A percentile compares a stretch with the other conserved stretches of the same genome.
These are phyloP conservation scores for Suaeda aralocaspica DNA, from an alignment of 148 eudicot species.

Conservation along the genomic window DNA sequence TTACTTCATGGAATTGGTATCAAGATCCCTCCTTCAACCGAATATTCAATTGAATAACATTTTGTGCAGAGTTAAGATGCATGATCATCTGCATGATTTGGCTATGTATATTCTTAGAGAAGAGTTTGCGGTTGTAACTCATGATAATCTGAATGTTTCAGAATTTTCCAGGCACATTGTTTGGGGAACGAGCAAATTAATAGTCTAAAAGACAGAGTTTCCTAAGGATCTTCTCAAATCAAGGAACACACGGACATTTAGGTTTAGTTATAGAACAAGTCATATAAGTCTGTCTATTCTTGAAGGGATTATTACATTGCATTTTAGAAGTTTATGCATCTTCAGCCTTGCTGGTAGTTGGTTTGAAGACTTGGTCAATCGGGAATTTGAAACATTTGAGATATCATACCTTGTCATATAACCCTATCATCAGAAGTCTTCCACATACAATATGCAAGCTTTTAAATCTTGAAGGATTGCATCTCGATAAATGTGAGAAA, in stretches of 20 bases:
- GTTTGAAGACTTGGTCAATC: conserved; percentile 41
- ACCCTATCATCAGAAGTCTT: conserved; percentile 33
- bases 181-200: conserved; percentile 19
- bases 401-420: conserved; percentile 30
- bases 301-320: conserved; percentile 22
- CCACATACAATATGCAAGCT: conserved; percentile 43
- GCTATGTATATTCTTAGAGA: conserved; percentile 32
- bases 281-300: conserved; percentile 27
- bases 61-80: conserved; percentile 28
- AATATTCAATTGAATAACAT: conserved; percentile 19
- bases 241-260: conserved; percentile 29
- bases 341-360: conserved; percentile 19
- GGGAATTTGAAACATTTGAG: conserved; percentile 31
- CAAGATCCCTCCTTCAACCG: conserved; percentile 40
- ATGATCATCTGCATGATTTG: conserved; percentile 44
- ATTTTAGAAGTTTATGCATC: conserved; percentile 28
- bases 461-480: conserved; percentile 33
- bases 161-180: conserved; percentile 24
- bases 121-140: conserved; percentile 30
- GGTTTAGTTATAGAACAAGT: conserved; percentile 10
- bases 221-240: conserved; percentile 25
- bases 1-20: conserved; percentile 14
- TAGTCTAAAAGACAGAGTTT: neutral
- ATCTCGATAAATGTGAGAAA: conserved; percentile 26
- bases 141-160: conserved; percentile 2